Conservation (phyloP, 1,284 basidiomycete species). For the Porodaedalea pini region DNA sequence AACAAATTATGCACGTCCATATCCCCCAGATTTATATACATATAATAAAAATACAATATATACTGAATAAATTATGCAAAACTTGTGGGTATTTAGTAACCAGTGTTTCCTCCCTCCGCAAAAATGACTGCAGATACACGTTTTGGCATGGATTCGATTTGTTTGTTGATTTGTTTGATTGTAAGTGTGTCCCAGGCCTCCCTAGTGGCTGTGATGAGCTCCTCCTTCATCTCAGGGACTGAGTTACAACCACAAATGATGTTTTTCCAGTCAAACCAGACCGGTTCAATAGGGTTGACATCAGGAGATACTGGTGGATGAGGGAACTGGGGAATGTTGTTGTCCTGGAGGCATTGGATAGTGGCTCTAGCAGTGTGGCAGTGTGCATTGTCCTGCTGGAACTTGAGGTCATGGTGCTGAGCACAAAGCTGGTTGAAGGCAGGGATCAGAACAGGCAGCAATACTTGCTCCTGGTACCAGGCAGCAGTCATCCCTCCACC, state of each 20-base stretch:
- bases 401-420: neutral
- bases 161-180: no score
- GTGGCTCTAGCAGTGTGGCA: slow-evolving; percentile 17
- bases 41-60: no score
- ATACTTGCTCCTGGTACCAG: slow-evolving; percentile 22
- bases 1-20: no score
- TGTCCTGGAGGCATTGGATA: neutral
- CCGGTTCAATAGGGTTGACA: neutral
- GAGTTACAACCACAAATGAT: neutral
- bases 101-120: no score
- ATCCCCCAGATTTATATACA: no score
- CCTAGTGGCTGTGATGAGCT: neutral
- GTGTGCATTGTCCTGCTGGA: slow-evolving; percentile 19
- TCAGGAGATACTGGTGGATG: neutral
- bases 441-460: neutral
- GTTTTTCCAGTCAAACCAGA: neutral
- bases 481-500: slow-evolving; percentile 23
- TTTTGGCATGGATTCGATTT: no score
- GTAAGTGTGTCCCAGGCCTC: slow-evolving; percentile 4
- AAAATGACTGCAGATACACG: no score
- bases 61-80: no score
- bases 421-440: neutral
- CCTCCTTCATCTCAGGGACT: neutral
- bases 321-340: neutral
- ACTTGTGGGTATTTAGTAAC: no score